Base-by-base conservation (phyloP, 306 rosid genomes). In the Prunus dulcis region DNA sequence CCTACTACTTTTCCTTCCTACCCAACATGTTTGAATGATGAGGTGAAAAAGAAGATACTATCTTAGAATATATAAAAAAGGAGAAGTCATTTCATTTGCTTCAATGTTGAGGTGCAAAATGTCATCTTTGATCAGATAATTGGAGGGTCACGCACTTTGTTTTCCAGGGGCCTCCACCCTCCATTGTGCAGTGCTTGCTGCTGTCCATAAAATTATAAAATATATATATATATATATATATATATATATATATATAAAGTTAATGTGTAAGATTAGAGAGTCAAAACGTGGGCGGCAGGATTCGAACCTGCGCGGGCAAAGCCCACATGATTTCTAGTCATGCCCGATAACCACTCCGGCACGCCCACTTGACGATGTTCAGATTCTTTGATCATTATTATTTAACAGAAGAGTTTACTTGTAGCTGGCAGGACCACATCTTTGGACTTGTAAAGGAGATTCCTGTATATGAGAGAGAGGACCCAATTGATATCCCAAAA, bases 311-410 rank as follows among this genome's bases (percentile, higher is more conserved):
- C 89, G 88, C 91, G 87, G 87, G 88, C 91, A 82, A 4, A 87
- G 87, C 91, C 91, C 88, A 87, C 91, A 87, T 85, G 87, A 87
- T 81, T 87, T 87, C 87, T 85, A 87, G 84, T 87, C 91, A 87
- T 87, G 88, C 90, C 87, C 88, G 90, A 86, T 84, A 88, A 86
- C 92, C 92, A 83, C 80, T 78, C 86, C 82, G 82, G 86, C 86
- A 82, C 82, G 80, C 52, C 82, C 86, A 78, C 85, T 5, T 0
- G 22, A 6, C 43, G 43, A 1, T 34, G 18, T 0, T 0, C 0
- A 14, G 3, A 0, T 0, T 0, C 0, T 20, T 11, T 1, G 1
- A 30, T 0, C 3, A 30, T 30, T 8, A 0, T 0, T 60, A 60
- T 12, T 25, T 60, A 5, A 4, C 0, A 1, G 9, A 38, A 7